Conservation (phyloP, 371 early-diverging fungal species). For the Mortierella sp. region DNA sequence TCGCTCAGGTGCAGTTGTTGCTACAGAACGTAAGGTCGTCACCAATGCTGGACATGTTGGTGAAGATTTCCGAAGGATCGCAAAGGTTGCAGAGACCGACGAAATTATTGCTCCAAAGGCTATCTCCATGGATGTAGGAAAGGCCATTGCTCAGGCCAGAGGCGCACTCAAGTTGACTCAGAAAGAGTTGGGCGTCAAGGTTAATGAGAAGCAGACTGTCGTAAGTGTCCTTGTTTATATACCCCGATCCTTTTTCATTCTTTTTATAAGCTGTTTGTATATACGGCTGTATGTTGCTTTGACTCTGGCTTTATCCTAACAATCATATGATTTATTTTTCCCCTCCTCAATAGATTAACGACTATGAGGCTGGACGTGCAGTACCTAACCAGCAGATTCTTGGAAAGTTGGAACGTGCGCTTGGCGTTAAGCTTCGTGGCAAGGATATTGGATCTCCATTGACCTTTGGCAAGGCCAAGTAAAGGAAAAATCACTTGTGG, state of each 20-base stretch:
- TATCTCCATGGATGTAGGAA: constrained; percentile 83
- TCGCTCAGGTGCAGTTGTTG: constrained; percentile 78
- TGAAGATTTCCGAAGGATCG: constrained; percentile 80
- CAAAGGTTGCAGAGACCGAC: constrained; percentile 91
- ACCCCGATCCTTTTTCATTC: neutral
- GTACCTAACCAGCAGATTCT: constrained; percentile 95
- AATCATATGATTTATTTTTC: neutral
- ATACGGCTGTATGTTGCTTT: no score
- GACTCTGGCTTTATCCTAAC: no score
- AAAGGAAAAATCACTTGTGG: constrained; percentile 46
- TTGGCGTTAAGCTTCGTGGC: constrained; percentile 94
- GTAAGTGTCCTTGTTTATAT: constrained; percentile 59
- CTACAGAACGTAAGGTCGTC: constrained; percentile 77
- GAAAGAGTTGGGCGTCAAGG: constrained; percentile 88
- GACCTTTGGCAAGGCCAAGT: constrained; percentile 65
- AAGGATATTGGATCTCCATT: constrained; percentile 85
- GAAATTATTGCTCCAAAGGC: constrained; percentile 83
- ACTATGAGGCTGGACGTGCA: constrained; percentile 90
- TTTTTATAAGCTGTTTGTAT: neutral
- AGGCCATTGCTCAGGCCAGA: constrained; percentile 89
- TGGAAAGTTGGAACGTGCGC: constrained; percentile 88
- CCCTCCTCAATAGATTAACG: constrained; percentile 69
- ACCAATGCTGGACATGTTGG: constrained; percentile 83
- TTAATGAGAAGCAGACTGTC: constrained; percentile 88
- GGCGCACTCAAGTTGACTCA: constrained; percentile 85